Conservation (phyloP, 2,329 filamentous ascomycete species). For the Fusarium sp. region DNA sequence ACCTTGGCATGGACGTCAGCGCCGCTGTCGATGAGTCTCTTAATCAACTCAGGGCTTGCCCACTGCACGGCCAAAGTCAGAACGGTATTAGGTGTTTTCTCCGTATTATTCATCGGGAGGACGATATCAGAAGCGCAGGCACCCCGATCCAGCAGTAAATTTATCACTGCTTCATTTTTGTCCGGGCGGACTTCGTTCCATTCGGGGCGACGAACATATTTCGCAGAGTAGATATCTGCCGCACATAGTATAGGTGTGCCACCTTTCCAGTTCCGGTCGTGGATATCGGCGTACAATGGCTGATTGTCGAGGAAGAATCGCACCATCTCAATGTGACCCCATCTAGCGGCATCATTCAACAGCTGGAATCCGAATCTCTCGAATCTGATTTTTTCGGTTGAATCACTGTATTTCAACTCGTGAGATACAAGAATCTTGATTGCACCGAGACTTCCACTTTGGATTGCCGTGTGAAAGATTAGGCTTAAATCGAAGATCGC, state of each 20-base stretch:
- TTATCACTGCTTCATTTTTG: neutral
- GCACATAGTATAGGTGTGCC: neutral
- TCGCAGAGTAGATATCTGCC: no score
- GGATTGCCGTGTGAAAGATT: no score
- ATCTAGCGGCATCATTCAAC: neutral
- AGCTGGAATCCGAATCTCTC: no score
- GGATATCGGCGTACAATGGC: neutral
- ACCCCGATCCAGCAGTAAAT: neutral
- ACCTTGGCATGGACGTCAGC: neutral
- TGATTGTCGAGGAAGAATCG: neutral
- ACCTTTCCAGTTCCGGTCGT: neutral
- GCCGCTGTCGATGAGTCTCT: neutral
- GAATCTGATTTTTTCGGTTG: no score
- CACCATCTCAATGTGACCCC: neutral
- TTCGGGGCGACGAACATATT: no score
- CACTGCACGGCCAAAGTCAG: neutral
- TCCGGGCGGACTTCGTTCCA: no score
- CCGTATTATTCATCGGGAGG: rapidly evolving
- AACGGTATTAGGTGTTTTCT: neutral
- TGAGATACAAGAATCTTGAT: no score
- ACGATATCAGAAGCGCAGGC: neutral
- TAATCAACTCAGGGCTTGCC: neutral
- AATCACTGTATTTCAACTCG: no score
- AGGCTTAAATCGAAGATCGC: no score
- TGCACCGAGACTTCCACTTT: no score